Evolutionary conservation across 371 early-diverging fungal species (phyloP).

Genomic region (Lichtheimia ornata): DNA sequence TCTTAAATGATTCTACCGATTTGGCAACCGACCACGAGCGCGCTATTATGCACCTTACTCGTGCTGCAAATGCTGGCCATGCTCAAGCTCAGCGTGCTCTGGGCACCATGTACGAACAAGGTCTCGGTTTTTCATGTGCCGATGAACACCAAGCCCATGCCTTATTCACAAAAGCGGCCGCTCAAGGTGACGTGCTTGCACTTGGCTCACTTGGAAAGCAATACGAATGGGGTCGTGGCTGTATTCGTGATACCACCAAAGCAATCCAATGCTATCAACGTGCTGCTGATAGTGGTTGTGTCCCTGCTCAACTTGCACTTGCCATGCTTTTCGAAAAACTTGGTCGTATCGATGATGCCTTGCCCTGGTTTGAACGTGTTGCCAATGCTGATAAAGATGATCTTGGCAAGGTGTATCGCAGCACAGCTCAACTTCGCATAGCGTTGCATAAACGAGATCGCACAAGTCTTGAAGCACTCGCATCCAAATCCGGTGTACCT

Average conservation of each 20-base stretch:
- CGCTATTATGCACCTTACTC: conserved; percentile 26
- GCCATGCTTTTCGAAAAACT: conserved; percentile 10
- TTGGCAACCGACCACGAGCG: conserved; percentile 9
- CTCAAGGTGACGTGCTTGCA: conserved; percentile 21
- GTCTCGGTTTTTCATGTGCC: conserved; percentile 5
- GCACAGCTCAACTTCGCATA: conserved; percentile 16
- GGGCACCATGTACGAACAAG: conserved; percentile 16
- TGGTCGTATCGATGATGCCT: conserved; percentile 6
- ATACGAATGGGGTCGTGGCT: conserved; percentile 23
- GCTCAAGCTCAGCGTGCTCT: conserved; percentile 28
- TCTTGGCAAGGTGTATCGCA: conserved; percentile 17
- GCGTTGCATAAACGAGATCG: conserved; percentile 12
- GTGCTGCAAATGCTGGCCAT: conserved; percentile 24
- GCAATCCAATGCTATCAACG: conserved; percentile 14
- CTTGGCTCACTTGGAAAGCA: conserved; percentile 22
- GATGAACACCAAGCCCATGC: conserved; percentile 12
- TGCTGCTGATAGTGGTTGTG: background rate
- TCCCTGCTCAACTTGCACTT: conserved; percentile 16
- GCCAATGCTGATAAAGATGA: conserved; percentile 7
- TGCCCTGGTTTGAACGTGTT: conserved; percentile 14
- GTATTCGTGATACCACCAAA: conserved; percentile 4
- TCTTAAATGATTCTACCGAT: conserved; percentile 4
- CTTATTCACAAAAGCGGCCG: conserved; percentile 23
- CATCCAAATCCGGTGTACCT: background rate
- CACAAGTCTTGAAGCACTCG: background rate